phyloP scores from a whole-genome alignment of 1,139 yeast genomes.

The Sugiyamaella paludigena region DNA sequence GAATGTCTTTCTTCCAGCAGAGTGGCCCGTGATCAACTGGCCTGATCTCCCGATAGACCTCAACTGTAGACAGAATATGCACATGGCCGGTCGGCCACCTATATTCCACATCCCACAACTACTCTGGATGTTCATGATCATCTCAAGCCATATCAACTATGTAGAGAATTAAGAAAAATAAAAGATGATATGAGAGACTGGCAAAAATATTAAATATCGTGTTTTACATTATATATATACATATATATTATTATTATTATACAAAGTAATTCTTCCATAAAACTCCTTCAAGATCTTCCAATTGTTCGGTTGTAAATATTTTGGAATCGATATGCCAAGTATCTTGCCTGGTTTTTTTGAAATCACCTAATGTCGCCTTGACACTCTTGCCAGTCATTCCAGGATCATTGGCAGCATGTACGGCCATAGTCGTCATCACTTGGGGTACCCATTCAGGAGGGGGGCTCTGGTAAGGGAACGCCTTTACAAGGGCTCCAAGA shows the following conservation, averaged over 20 bases:
- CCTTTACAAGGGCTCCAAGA: conserved; percentile 81
- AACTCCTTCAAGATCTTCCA: conserved; percentile 93
- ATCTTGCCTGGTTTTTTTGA: conserved; percentile 90
- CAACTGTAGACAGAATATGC: too few species aligned
- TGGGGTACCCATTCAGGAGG: conserved; percentile 90
- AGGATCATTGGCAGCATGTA: conserved; percentile 61
- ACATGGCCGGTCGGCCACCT: too few species aligned
- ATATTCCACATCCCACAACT: too few species aligned
- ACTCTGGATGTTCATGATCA: too few species aligned
- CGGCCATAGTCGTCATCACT: conserved; percentile 66
- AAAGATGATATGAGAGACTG: too few species aligned
- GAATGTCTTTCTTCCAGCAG: too few species aligned
- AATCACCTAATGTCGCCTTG: conserved; percentile 74
- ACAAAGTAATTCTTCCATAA: conserved; percentile 91
- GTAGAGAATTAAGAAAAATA: too few species aligned
- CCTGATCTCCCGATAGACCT: too few species aligned
- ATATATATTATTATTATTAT: conserved; percentile 31
- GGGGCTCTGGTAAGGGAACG: conserved; percentile 88
- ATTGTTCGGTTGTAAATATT: conserved; percentile 72
- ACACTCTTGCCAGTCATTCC: conserved; percentile 86
- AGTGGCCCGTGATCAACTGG: too few species aligned
- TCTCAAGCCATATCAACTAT: too few species aligned
- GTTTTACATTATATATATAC: too few species aligned
- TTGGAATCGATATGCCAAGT: conserved; percentile 92
- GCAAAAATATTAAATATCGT: too few species aligned